Base-by-base conservation (phyloP, 176 grass and related monocot genomes). In the Leersia perrieri region DNA sequence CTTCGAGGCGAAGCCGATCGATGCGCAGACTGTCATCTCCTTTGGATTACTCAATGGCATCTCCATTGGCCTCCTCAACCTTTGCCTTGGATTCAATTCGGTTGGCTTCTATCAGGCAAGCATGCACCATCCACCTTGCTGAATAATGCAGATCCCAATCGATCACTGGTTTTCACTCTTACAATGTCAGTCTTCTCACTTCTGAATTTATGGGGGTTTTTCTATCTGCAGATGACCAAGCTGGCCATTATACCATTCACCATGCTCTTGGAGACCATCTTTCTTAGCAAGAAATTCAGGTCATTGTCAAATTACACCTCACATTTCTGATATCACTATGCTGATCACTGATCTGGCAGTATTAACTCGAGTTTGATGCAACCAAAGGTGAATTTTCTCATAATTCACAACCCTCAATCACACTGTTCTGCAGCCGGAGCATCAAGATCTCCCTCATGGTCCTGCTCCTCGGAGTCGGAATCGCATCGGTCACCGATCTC, bases 231-330 rank as follows among this genome's bases (percentile, higher is more conserved):
- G 96, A 98, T 98, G 96, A 95, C 96, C 72, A 98, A 98, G 81
- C 77, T 98, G 75, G 96, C 96, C 22, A 91, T 98, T 60, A 99
- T 99, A 89, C 92, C 96, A n/a, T 99, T 99, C 88, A 95, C 96
- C 33, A 90, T 99, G 45, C 63, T 86, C 45, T 72, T 99, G 78
- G 96, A 98, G 38, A 98, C 92, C 29, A 16, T 93, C 61, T 99
- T 95, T 70, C 72, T 99, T 4, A 78, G 87, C 86, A 99, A 93
- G 76, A 95, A 88, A 64, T 99, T 99, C 90, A 99, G 96, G 96
- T 99, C 63, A 3, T 64, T n/a, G 10, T 75, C 63, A 33, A 68
- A 80, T 55, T 70, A 4, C 29, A 51, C 36, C 11, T n/a, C 62
- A 27, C 58, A 4, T 25, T 73, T 14, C 25, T 5, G 14, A 36